Percentiles rank a stretch among this genome's conserved stretches.
Conservation (phyloP, 805 yeast genomes). For the Torulaspora quercuum region DNA sequence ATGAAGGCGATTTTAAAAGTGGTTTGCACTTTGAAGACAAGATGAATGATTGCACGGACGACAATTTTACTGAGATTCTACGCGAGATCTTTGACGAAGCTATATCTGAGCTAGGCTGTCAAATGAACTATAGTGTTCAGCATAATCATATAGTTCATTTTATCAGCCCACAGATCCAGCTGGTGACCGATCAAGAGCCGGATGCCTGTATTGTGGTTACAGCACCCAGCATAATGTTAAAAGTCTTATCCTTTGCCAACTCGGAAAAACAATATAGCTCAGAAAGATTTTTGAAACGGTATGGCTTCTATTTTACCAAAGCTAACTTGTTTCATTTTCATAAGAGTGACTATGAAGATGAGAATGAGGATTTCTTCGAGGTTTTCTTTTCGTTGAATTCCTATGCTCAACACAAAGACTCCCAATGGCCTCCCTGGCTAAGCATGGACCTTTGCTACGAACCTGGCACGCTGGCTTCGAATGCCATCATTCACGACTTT, state of each 20-base stretch:
- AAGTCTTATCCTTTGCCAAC: conserved; percentile 57
- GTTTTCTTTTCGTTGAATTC: conserved; percentile 45
- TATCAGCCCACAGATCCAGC: conserved; percentile 79
- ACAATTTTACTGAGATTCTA: conserved; percentile 15
- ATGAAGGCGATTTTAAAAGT: neutral
- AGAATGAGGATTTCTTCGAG: conserved; percentile 41
- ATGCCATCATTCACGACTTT: conserved; percentile 59
- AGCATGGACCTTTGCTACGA: conserved; percentile 68
- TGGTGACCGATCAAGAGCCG: conserved; percentile 49
- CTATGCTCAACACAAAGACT: conserved; percentile 53
- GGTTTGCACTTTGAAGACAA: conserved; percentile 6
- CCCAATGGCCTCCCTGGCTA: conserved; percentile 88
- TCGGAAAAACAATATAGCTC: conserved; percentile 43
- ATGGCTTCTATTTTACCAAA: conserved; percentile 61
- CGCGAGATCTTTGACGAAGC: conserved; percentile 47
- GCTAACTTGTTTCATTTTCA: conserved; percentile 71
- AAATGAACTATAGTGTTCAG: conserved; percentile 38
- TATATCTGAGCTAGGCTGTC: conserved; percentile 41
- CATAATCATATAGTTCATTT: conserved; percentile 65
- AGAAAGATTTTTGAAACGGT: conserved; percentile 57
- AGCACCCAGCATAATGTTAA: conserved; percentile 66
- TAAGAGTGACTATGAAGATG: conserved; percentile 46
- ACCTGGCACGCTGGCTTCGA: conserved; percentile 44
- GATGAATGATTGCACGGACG: conserved; percentile 9
- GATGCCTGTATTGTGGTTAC: conserved; percentile 65